phyloP scores from a whole-genome alignment of 2,329 filamentous ascomycete species.

The Zalaria obscura region DNA sequence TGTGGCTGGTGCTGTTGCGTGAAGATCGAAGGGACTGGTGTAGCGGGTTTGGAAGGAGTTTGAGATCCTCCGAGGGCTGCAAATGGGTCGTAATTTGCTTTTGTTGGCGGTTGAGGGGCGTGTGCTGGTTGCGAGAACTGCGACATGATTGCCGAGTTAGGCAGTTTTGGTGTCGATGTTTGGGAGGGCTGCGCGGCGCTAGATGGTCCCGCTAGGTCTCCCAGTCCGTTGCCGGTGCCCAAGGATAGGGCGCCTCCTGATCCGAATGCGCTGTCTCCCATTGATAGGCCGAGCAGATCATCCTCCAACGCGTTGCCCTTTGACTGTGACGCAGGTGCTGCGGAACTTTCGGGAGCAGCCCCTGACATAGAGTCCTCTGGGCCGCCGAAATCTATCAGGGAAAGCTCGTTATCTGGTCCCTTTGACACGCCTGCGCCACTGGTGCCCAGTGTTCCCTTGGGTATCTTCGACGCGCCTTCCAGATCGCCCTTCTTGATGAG shows the following conservation, averaged over 20 bases:
- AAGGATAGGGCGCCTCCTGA: conserved; percentile 72
- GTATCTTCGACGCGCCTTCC: conserved; percentile 69
- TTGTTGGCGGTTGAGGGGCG: conserved; percentile 26
- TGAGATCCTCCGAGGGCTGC: conserved; percentile 29
- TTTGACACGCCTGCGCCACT: conserved; percentile 49
- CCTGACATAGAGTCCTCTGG: conserved; percentile 38
- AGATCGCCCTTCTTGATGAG: conserved; percentile 90
- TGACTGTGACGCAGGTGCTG: conserved; percentile 27
- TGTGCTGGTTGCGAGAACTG: conserved; percentile 15
- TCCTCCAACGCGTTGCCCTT: conserved; percentile 64
- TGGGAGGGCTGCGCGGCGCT: conserved; percentile 1
- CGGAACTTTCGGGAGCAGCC: conserved; percentile 10
- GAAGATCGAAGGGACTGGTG: conserved; percentile 30
- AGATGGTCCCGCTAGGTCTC: conserved; percentile 3
- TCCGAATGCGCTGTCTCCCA: conserved; percentile 57
- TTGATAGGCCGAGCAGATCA: conserved; percentile 76
- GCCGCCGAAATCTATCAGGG: conserved; percentile 81
- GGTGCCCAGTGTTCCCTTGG: conserved; percentile 61
- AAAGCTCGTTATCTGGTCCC: conserved; percentile 64
- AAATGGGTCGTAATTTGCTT: conserved; percentile 44
- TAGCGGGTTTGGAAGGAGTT: conserved; percentile 33
- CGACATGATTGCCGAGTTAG: conserved; percentile 16
- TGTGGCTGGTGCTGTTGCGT: conserved; percentile 15
- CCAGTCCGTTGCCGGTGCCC: conserved; percentile 15
- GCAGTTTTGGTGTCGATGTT: background rate